Evolutionary conservation across 2,329 filamentous ascomycete genomes (phyloP).

Genomic region (Fusarium devonianum): DNA sequence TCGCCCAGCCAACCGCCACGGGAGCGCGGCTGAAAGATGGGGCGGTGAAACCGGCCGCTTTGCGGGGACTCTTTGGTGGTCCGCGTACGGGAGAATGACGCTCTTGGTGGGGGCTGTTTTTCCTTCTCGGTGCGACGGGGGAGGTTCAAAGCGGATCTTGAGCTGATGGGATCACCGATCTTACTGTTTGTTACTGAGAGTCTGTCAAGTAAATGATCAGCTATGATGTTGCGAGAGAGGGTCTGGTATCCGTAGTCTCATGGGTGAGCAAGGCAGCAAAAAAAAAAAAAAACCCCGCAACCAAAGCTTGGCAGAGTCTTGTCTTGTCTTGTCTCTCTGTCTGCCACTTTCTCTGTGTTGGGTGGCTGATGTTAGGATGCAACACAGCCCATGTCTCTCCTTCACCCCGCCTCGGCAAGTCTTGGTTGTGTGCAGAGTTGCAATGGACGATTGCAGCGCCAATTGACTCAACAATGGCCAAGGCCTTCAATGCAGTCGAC

Average conservation of each 20-base stretch:
- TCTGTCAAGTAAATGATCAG: no score
- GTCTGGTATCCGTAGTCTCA: no score
- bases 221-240: no score
- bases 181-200: no score
- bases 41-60: slow-evolving; percentile 32
- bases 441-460: background rate
- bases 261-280: no score
- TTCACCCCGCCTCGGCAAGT: no score
- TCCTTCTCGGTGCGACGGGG: slow-evolving; percentile 28
- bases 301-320: no score
- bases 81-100: slow-evolving; percentile 30
- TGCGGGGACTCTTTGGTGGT: slow-evolving; percentile 25
- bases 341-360: no score
- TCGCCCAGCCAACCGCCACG: background rate
- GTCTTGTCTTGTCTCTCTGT: no score
- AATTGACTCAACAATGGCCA: slow-evolving; percentile 5
- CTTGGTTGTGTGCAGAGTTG: background rate
- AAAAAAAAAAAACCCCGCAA: background rate
- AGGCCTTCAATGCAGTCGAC: no score
- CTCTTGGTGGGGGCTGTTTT: slow-evolving; percentile 30
- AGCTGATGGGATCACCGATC: no score
- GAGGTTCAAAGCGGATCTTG: no score
- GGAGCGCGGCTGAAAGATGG: background rate
- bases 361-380: background rate
- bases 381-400: slow-evolving; percentile 11